Evolutionary conservation across 768 basidiomycete genomes (phyloP).

Genomic region (Tephrocybe sp.): DNA sequence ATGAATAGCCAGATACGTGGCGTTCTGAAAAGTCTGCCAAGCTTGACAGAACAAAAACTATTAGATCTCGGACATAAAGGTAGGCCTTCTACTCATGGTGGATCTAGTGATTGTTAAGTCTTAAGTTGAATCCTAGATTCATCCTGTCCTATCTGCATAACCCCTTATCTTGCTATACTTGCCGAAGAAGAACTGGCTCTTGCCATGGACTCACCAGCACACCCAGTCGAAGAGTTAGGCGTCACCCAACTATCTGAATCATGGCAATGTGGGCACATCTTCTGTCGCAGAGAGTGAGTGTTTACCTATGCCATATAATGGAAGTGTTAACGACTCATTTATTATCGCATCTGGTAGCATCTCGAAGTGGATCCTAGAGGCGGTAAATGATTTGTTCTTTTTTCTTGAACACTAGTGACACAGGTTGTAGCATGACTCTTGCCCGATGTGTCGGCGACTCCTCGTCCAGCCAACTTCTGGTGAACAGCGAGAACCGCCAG

Average conservation of each 20-base stretch:
- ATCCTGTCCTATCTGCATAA: slow-evolving; percentile 74
- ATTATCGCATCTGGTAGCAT: slow-evolving; percentile 42
- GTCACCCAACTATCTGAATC: slow-evolving; percentile 57
- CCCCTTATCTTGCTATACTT: slow-evolving; percentile 60
- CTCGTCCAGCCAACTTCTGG: slow-evolving; percentile 28
- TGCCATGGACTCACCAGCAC: slow-evolving; percentile 78
- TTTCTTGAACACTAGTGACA: neutral
- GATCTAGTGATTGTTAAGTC: neutral
- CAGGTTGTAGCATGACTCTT: slow-evolving; percentile 52
- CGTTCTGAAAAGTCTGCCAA: slow-evolving; percentile 46
- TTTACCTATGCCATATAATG: too few species aligned
- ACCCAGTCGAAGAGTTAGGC: slow-evolving; percentile 65
- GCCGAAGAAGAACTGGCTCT: slow-evolving; percentile 72
- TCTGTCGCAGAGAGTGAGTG: slow-evolving; percentile 78
- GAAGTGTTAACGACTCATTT: neutral
- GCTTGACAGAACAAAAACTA: slow-evolving; percentile 48
- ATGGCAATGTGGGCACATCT: slow-evolving; percentile 65
- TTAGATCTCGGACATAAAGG: slow-evolving; percentile 46
- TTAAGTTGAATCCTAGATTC: slow-evolving; percentile 44
- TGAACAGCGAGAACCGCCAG: slow-evolving; percentile 5
- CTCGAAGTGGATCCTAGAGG: slow-evolving; percentile 57
- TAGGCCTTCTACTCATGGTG: slow-evolving; percentile 10
- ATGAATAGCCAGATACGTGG: slow-evolving; percentile 32
- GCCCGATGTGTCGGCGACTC: slow-evolving; percentile 59
- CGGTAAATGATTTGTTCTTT: slow-evolving; percentile 36